Evolutionary conservation across 164 flowering plant species (phyloP), one percentile per base, ranked within the genome.

Genomic region (Cinnamomum chago): DNA sequence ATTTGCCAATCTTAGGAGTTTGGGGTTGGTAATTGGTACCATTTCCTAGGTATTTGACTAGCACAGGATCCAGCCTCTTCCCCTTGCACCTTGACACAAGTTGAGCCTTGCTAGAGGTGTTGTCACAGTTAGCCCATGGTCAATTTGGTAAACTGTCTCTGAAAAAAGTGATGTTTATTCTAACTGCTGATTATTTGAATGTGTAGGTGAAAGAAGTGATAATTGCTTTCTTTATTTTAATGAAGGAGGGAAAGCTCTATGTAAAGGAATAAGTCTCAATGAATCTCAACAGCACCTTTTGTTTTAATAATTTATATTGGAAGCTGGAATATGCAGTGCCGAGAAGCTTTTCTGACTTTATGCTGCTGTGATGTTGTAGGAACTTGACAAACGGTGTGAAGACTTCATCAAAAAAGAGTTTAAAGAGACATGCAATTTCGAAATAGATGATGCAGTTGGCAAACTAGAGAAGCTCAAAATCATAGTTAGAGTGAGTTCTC

Each of bases 381-480:
- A 90, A 78, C 85, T 91, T 70, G 93, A 90, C 75, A 40, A 18
- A 23, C 79, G 83, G 58, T 91, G 96, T 75, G 96, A 91, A 82
- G 87, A 86, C 55, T 80, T 90, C 68, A 90, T 91, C 22, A 80
- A 83, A 70, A 90, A 86, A 73, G 91, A 86, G 75, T 95, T 93
- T 81, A 85, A 83, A 18, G 90, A 83, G 72, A 76, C 62, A 70
- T 88, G 93, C 73, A 84, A 91, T 67, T 91, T 91, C 75, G 99
- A 95, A 65, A 96, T 95, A 70, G 98, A 90, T 71, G 98, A 95
- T 83, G 99, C 99, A 6, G 84, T 92, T 51, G 75, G 86, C 15
- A 95, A 95, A 79, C 81, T 93, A 71, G 91, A 93, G 88, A 93
- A 90, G 80, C 79, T 90, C 62, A 92, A 94, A 65, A 89, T 95